Base-by-base conservation (phyloP, 257 asterid species). In the Rhazya stricta region DNA sequence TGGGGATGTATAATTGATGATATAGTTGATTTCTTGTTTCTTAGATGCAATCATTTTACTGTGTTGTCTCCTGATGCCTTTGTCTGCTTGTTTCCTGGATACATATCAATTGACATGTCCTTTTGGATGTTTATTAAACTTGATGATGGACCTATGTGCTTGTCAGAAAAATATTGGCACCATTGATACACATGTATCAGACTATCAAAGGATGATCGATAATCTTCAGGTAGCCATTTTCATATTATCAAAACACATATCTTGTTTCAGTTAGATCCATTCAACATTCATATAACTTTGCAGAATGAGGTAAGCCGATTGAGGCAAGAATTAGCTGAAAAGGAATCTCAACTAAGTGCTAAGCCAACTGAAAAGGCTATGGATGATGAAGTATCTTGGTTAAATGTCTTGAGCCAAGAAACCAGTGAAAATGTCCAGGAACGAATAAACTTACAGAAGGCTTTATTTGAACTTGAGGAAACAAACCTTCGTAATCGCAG, bases 401-500 rank as follows among this genome's bases (percentile, higher is more conserved):
- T 94, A 83, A 88, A 94, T 72, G 63, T 79, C 27, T 78, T 91
- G 89, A 94, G 98, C 86, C 93, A 85, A 79, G 98, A 94, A 86
- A 91, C 92, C 50, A 86, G 91, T 86, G 98, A 94, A 88, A 94
- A 94, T 83, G 97, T 94, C 84, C 94, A 89, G 83, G 98, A 94
- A 81, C 84, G 97, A 85, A 91, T 94, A 84, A 94, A 94, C 75
- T 85, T 94, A 76, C 98, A 91, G 81, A 94, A 94, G 92, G 96
- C 98, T 72, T 79, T 91, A 67, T 86, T 89, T 74, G 98, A 94
- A 79, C 82, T 94, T 63, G 98, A 94, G 85, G 98, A 94, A 82
- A 94, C 93, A 68, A 94, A 94, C 83, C 87, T 88, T 80, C 93
- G 83, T n/a, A 94, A 94, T 76, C 89, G 94, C 60, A 88, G 80